Evolutionary conservation across 2,329 filamentous ascomycete genomes (phyloP), one percentile per base, ranked within the genome.

Genomic region (Fusarium sp.): DNA sequence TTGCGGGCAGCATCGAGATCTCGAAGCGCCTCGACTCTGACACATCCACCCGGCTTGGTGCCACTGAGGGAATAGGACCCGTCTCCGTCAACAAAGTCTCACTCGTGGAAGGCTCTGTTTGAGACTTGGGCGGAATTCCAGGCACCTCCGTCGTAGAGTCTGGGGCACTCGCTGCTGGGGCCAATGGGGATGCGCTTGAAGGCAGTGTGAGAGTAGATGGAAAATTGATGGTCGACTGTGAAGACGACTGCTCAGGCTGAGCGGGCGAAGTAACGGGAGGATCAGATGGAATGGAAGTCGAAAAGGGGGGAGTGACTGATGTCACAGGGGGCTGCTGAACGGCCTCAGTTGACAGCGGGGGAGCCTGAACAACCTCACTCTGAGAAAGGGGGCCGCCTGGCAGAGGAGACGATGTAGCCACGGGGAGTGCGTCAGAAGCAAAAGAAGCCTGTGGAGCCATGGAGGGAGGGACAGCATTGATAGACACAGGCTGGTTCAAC

Each of bases 21-120:
- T 69, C 68, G 25, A 72, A 70, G 20, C 64, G 72, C 2, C 57
- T 72, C 4, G 78, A 79, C 47, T 75, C 74, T 6, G 80, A 81
- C 8, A 75, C 68, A 10, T 68, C 69, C 5, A 82, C 75, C 29
- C 69, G 74, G 11, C 73, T 79, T 25, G 79, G 66, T 14, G 64
- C 52, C 35, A 71, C 45, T 2, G 76, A 75, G 29, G 78, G 66
- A 56, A 65, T 65, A 42, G 75, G 57, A 13, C 72, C 72, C 11
- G 64, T 75, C 29, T 77, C 71, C 44, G 47, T 72, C 46, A 59
- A 62, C 58, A 61, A 63, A 55, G 47, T 68, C 54, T 63, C 70
- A 41, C 68, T 58, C 9, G 22, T 31, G 29, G 27, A 31, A 22
- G 46, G 38, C 20, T 27, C 57, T 15, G 47, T 27, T 22, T 44